phyloP scores from a whole-genome alignment of 2,329 filamentous ascomycete genomes.

The Aspergillus aculeatus region DNA sequence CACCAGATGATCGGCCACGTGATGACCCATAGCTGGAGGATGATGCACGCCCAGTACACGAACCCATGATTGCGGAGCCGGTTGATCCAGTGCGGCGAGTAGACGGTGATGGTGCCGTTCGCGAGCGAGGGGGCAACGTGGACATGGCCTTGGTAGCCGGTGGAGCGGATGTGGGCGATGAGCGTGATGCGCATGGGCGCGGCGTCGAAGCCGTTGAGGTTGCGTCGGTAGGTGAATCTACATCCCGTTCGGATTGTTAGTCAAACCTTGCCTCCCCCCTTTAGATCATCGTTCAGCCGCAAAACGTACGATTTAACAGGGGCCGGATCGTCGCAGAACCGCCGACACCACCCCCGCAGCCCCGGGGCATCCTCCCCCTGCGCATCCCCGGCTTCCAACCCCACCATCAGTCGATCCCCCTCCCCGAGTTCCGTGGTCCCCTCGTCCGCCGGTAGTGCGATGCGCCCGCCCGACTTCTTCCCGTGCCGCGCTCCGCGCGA shows the following conservation, averaged over 20 bases:
- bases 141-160: constrained; percentile 38
- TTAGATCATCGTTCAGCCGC: no score
- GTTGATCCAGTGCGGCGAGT: constrained; percentile 43
- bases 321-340: constrained; percentile 37
- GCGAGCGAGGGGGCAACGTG: constrained; percentile 22
- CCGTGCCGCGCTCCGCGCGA: not conserved
- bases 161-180: constrained; percentile 37
- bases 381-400: constrained; percentile 1
- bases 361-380: constrained; percentile 17
- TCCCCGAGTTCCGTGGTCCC: not conserved
- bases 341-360: constrained; percentile 33
- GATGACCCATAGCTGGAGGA: constrained; percentile 42
- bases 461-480: not conserved
- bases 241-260: not conserved
- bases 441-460: not conserved
- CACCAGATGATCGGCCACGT: constrained; percentile 41
- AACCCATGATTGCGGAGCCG: constrained; percentile 32
- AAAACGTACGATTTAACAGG: constrained; percentile 37
- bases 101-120: constrained; percentile 34
- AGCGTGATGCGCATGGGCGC: constrained; percentile 28
- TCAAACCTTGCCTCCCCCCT: no score
- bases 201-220: constrained; percentile 31
- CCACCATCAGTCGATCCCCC: not conserved
- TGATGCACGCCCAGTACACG: constrained; percentile 36
- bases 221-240: constrained; percentile 33